A percentile compares a stretch with the other conserved stretches of the same genome.
These are phyloP conservation scores for Odontarrhena argentea DNA, from an alignment of 345 rosid genomes.

Conservation along the genomic window DNA sequence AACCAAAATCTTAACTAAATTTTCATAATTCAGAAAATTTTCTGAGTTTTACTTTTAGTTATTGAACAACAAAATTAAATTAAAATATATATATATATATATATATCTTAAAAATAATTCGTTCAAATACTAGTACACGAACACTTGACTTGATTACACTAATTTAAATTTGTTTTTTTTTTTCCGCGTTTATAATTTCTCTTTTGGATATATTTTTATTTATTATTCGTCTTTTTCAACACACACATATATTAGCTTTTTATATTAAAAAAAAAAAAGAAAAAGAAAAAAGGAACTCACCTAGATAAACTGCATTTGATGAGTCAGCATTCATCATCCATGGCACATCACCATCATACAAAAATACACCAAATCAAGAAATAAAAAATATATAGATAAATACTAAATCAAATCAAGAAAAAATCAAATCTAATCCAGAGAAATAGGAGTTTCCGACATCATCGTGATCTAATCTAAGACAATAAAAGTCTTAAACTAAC, in stretches of 20 bases:
- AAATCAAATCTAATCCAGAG: constrained; percentile 11
- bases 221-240: background rate
- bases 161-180: too few relatives aligned
- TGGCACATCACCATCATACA: constrained; percentile 41
- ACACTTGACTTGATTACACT: too few relatives aligned
- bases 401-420: constrained; percentile 32
- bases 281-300: constrained; percentile 30
- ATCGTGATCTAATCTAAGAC: constrained; percentile 26
- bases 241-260: background rate
- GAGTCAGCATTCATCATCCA: constrained; percentile 46
- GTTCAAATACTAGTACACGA: too few relatives aligned
- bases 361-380: constrained; percentile 14
- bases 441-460: constrained; percentile 23
- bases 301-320: constrained; percentile 45
- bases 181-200: too few relatives aligned
- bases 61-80: too few relatives aligned
- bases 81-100: too few relatives aligned
- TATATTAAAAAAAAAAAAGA: too few relatives aligned
- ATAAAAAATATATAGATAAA: background rate
- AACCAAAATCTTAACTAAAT: too few relatives aligned
- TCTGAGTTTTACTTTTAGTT: too few relatives aligned
- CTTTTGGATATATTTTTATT: too few relatives aligned
- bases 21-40: too few relatives aligned
- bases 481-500: background rate
- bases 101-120: too few relatives aligned